phyloP scores from a whole-genome alignment of 805 yeast species.

The Saturnispora galanensis region DNA sequence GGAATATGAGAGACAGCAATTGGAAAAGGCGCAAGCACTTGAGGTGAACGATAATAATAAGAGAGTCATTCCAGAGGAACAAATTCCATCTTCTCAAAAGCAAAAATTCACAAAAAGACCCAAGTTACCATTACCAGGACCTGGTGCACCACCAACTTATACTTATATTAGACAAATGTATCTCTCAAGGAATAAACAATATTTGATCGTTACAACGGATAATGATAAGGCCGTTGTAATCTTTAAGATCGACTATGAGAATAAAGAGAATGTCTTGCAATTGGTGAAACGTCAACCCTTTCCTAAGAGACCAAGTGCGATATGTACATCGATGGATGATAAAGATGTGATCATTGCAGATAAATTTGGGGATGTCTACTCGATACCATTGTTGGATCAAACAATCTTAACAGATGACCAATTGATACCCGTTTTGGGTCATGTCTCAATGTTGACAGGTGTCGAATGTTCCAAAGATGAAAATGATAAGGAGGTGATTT shows the following conservation, averaged over 20 bases:
- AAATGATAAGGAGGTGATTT: constrained; percentile 40
- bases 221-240: constrained; percentile 73
- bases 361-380: constrained; percentile 92
- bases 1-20: constrained; percentile 19
- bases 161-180: constrained; percentile 59
- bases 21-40: constrained; percentile 20
- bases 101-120: constrained; percentile 30
- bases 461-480: constrained; percentile 37
- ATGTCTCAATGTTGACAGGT: constrained; percentile 92
- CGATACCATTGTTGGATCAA: constrained; percentile 35
- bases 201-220: constrained; percentile 64
- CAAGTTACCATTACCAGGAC: constrained; percentile 52
- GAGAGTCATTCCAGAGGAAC: constrained; percentile 11
- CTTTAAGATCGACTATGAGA: constrained; percentile 31
- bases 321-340: constrained; percentile 47
- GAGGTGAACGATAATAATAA: constrained; percentile 10
- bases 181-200: constrained; percentile 42
- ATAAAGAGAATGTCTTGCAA: constrained; percentile 33
- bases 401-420: constrained; percentile 31
- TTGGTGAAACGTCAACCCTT: constrained; percentile 63
- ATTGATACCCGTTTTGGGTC: constrained; percentile 75
- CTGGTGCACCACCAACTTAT: constrained; percentile 58
- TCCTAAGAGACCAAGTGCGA: constrained; percentile 89
- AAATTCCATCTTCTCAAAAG: constrained; percentile 18
- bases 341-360: constrained; percentile 64